Evolutionary conservation across 2,329 filamentous ascomycete species (phyloP).

Genomic region (Exophiala viscosa): DNA sequence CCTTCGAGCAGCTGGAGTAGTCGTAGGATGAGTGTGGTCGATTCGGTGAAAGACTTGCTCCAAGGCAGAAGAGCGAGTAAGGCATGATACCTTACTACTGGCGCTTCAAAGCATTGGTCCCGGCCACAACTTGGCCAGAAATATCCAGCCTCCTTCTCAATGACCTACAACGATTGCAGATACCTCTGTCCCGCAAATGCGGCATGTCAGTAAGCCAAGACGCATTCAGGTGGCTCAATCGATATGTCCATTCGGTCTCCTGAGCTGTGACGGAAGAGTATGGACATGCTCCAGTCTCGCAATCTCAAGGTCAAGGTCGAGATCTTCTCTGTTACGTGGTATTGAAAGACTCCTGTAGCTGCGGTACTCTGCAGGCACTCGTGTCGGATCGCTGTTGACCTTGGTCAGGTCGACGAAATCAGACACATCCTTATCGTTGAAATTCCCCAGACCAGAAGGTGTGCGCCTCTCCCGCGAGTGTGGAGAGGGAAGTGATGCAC

Average conservation of each 20-base stretch:
- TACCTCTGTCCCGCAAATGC: slow-evolving; percentile 2
- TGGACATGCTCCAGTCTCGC: slow-evolving; percentile 24
- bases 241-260: slow-evolving; percentile 6
- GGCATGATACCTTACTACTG: neutral
- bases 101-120: neutral
- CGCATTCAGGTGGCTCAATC: neutral
- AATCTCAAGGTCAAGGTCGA: slow-evolving; percentile 22
- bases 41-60: slow-evolving; percentile 15
- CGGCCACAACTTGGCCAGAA: neutral
- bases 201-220: too few relatives aligned
- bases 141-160: neutral
- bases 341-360: slow-evolving; percentile 8
- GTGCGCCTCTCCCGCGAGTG: slow-evolving; percentile 7
- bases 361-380: slow-evolving; percentile 28
- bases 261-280: slow-evolving; percentile 16
- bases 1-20: slow-evolving; percentile 1
- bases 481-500: slow-evolving; percentile 1
- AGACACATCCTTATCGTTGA: slow-evolving; percentile 35
- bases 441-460: slow-evolving; percentile 2
- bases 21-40: slow-evolving; percentile 11
- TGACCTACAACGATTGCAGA: slow-evolving; percentile 1
- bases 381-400: slow-evolving; percentile 41
- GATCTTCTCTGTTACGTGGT: slow-evolving; percentile 1
- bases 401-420: slow-evolving; percentile 46
- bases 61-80: slow-evolving; percentile 9